These are phyloP conservation scores for Croton setiger DNA, from an alignment of 441 rosid genomes.

Conservation along the genomic window DNA sequence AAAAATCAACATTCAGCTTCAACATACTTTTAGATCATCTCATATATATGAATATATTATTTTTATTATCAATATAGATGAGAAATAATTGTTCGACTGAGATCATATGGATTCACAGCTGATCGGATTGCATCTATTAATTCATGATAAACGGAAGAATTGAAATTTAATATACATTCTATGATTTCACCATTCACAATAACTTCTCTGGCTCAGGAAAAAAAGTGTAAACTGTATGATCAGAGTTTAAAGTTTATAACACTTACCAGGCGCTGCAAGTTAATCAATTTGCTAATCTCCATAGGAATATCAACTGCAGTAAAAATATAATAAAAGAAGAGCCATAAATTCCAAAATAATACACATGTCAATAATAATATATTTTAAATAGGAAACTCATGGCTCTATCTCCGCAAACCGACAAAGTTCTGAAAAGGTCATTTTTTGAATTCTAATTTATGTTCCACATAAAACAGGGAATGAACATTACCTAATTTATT, in stretches of 20 bases:
- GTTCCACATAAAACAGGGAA: not conserved
- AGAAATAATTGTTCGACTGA: not conserved
- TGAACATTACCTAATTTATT: conserved; percentile 65
- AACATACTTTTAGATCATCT: conserved; percentile 1
- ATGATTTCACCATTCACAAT: conserved; percentile 1
- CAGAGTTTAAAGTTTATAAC: not conserved
- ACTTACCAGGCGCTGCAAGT: conserved; percentile 91
- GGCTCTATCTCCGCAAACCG: not conserved
- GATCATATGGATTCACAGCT: not conserved
- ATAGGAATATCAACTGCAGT: conserved; percentile 78
- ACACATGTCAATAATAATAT: not conserved
- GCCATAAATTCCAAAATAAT: not conserved
- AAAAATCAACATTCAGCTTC: conserved; percentile 9
- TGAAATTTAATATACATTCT: not conserved
- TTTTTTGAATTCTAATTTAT: conserved; percentile 9
- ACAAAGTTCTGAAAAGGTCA: not conserved
- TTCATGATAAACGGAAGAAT: not conserved
- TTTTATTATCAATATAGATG: not conserved
- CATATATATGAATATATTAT: conserved; percentile 10
- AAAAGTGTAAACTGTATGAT: not conserved
- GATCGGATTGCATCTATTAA: not conserved
- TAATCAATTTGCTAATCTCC: conserved; percentile 71
- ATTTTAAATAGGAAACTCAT: not conserved
- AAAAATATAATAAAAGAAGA: conserved; percentile 7
- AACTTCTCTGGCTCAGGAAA: not conserved